Conservation (phyloP, 176 grass and related monocot species). For the Triticum turgidum region DNA sequence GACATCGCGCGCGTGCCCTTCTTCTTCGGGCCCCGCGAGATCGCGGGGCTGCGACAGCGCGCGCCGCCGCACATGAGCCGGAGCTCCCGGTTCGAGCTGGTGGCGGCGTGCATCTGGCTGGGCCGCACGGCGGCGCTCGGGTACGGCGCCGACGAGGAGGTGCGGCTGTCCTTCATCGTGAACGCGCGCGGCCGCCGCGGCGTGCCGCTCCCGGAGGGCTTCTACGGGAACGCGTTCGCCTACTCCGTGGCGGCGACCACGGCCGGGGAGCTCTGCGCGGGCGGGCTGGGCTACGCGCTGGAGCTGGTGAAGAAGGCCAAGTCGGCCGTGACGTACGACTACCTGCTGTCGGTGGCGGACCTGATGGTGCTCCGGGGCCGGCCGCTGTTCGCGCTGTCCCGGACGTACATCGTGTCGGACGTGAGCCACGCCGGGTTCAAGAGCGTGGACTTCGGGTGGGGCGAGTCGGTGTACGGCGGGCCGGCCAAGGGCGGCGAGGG, state of each 20-base stretch:
- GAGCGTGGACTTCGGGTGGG: slow-evolving; percentile 78
- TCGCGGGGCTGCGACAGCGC: slow-evolving; percentile 45
- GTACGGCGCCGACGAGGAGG: slow-evolving; percentile 48
- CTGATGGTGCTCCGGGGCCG: slow-evolving; percentile 43
- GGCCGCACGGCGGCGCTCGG: slow-evolving; percentile 57
- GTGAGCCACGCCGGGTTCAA: slow-evolving; percentile 55
- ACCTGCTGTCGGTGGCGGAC: slow-evolving; percentile 70
- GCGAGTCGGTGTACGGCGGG: slow-evolving; percentile 46
- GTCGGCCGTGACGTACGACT: slow-evolving; percentile 49
- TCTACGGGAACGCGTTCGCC: slow-evolving; percentile 77
- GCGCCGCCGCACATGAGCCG: slow-evolving; percentile 32
- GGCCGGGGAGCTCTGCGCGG: slow-evolving; percentile 38
- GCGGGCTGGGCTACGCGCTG: slow-evolving; percentile 48
- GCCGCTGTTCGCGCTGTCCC: slow-evolving; percentile 32
- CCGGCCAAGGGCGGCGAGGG: slow-evolving; percentile 63
- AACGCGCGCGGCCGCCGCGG: slow-evolving; percentile 50
- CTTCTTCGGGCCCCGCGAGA: slow-evolving; percentile 51
- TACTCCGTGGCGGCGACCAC: slow-evolving; percentile 55
- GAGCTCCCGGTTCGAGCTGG: slow-evolving; percentile 54
- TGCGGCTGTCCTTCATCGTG: slow-evolving; percentile 57
- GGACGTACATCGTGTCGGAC: slow-evolving; percentile 77
- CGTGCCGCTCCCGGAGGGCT: slow-evolving; percentile 51
- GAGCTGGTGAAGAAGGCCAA: slow-evolving; percentile 71
- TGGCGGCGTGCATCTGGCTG: slow-evolving; percentile 64
- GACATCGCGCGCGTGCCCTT: slow-evolving; percentile 29